A percentile compares a stretch with the other conserved stretches of the same genome.
Conservation (phyloP, 805 yeast species). For the Diddensiella transvaalensis region DNA sequence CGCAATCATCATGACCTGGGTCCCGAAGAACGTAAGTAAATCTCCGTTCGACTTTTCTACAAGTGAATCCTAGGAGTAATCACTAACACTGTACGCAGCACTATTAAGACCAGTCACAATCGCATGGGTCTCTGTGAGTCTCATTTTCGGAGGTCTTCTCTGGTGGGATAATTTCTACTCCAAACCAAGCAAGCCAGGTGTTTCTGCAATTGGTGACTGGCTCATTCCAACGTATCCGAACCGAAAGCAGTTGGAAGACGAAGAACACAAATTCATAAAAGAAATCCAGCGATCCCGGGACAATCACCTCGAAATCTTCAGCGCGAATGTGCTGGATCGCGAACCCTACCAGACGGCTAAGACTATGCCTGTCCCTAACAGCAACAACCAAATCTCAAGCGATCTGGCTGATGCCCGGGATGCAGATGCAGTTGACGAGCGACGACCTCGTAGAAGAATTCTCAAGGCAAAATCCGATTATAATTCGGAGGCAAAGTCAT, state of each 20-base stretch:
- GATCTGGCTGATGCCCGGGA: background rate
- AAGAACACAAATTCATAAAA: conserved; percentile 11
- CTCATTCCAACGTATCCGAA: conserved; percentile 19
- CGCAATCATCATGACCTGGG: conserved; percentile 20
- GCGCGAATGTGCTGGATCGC: background rate
- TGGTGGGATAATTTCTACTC: conserved; percentile 18
- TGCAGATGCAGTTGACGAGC: background rate
- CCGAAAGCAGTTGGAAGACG: conserved; percentile 13
- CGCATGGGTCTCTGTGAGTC: conserved; percentile 7
- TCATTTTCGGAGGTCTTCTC: conserved; percentile 18
- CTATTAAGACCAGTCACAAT: conserved; percentile 4
- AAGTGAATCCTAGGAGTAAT: background rate
- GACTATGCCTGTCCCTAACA: background rate
- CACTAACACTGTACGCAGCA: too few relatives aligned
- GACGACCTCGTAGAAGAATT: background rate
- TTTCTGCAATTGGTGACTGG: conserved; percentile 23
- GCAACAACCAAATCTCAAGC: background rate
- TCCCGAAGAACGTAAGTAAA: conserved; percentile 19
- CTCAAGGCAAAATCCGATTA: background rate
- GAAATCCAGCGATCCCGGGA: conserved; percentile 9
- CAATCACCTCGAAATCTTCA: background rate
- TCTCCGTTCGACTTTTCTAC: too few relatives aligned
- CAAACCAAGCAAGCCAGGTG: conserved; percentile 4
- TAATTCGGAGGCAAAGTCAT: background rate
- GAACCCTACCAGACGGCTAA: background rate